Percentiles rank a stretch among this genome's conserved stretches.
Conservation (phyloP, 2,329 filamentous ascomycete species). For the Ophiostoma quercus region DNA sequence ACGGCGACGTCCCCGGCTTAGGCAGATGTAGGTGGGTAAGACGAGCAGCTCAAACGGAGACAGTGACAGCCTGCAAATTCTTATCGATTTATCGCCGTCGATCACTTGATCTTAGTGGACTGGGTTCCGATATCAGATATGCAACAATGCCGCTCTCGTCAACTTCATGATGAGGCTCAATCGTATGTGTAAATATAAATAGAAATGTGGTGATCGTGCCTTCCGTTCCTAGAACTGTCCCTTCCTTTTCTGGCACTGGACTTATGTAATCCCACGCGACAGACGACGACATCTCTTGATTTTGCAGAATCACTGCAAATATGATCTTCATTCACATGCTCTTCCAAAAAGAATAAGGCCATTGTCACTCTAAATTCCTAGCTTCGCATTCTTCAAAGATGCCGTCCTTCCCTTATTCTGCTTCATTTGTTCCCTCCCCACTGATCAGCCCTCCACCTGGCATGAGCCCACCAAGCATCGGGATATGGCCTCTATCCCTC, state of each 20-base stretch:
- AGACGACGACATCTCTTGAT: background rate
- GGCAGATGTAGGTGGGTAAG: background rate
- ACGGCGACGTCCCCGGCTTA: background rate
- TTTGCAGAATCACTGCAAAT: background rate
- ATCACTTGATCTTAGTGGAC: background rate
- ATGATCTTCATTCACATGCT: background rate
- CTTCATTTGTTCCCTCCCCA: background rate
- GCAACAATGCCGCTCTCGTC: background rate
- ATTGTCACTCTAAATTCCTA: background rate
- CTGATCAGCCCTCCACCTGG: conserved; percentile 9
- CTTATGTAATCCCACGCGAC: conserved; percentile 2
- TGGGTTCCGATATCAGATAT: background rate
- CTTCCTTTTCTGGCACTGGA: background rate
- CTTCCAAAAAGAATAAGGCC: background rate
- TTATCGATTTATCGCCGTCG: background rate
- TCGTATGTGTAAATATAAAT: background rate
- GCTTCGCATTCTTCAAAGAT: background rate
- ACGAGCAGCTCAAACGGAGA: background rate
- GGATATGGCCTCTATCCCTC: background rate
- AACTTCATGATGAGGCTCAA: conserved; percentile 5
- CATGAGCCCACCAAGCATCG: background rate
- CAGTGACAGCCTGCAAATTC: background rate
- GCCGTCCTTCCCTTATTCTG: background rate
- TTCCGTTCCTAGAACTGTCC: background rate
- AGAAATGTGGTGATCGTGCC: background rate